These are phyloP conservation scores for Erythrophleum fordii DNA, from an alignment of 306 rosid species.

Conservation along the genomic window DNA sequence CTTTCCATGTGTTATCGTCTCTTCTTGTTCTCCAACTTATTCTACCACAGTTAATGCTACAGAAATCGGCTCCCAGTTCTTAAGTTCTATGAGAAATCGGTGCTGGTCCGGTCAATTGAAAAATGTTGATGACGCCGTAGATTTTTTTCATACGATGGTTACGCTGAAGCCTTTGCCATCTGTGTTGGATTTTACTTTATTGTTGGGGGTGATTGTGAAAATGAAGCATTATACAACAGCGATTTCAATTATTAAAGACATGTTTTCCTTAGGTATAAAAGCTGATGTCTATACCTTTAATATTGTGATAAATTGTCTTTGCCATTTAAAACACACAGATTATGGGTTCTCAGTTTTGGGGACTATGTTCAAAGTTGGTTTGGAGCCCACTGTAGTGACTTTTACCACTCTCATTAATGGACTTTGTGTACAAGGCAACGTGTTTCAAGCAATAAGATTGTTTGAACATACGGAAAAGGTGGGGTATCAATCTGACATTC, in stretches of 20 bases:
- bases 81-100: constrained; percentile 34
- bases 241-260: constrained; percentile 40
- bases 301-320: constrained; percentile 46
- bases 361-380: constrained; percentile 4
- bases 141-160: constrained; percentile 40
- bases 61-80: constrained; percentile 2
- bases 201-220: constrained; percentile 37
- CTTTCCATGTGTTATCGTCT: neutral
- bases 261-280: constrained; percentile 32
- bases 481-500: no score
- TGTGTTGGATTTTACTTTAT: constrained; percentile 40
- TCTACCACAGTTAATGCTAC: neutral
- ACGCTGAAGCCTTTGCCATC: constrained; percentile 45
- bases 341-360: constrained; percentile 50
- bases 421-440: constrained; percentile 34
- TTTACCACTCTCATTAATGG: constrained; percentile 45
- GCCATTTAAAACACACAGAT: constrained; percentile 21
- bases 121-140: constrained; percentile 31
- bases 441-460: constrained; percentile 38
- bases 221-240: neutral
- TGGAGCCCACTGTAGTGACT: constrained; percentile 43
- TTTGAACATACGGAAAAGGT: constrained; percentile 29
- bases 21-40: no score
- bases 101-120: constrained; percentile 36
- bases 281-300: constrained; percentile 31